These are phyloP conservation scores for Elongisporangium senticosum DNA, from an alignment of 352 stramenopile species.

Conservation along the genomic window DNA sequence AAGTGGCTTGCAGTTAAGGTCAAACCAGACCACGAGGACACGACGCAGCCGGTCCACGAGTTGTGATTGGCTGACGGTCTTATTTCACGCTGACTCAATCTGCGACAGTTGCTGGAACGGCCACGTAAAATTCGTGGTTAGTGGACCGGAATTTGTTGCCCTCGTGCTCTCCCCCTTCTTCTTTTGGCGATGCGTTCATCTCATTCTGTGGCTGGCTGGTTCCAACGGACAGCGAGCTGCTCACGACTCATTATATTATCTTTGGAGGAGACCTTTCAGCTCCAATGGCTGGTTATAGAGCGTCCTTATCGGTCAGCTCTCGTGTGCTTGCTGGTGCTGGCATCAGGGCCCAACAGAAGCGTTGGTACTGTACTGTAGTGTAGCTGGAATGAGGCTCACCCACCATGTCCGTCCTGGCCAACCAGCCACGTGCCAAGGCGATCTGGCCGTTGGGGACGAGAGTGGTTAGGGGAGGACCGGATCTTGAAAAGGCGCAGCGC, in stretches of 20 bases:
- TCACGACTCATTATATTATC: not conserved
- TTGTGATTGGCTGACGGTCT: slow-evolving; percentile 1
- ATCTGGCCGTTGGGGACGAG: not conserved
- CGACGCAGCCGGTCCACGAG: not conserved
- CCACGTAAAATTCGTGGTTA: not conserved
- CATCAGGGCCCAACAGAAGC: no score
- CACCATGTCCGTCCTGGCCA: not conserved
- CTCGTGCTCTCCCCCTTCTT: not conserved
- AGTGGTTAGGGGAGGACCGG: not conserved
- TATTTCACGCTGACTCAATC: slow-evolving; percentile 1
- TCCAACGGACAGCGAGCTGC: no score
- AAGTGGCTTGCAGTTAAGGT: not conserved
- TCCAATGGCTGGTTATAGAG: not conserved
- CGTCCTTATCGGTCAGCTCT: no score
- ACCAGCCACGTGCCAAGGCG: not conserved
- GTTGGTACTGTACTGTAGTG: no score
- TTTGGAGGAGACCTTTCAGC: not conserved
- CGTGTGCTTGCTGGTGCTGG: no score
- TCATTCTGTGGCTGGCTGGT: not conserved
- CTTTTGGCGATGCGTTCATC: not conserved
- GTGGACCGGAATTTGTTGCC: not conserved
- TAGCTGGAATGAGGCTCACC: not conserved
- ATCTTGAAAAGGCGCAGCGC: slow-evolving; percentile 8
- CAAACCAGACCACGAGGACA: not conserved
- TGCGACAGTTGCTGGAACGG: not conserved